A percentile compares a stretch with the other conserved stretches of the same genome.
These are phyloP conservation scores for Russula olivacea DNA, from an alignment of 768 basidiomycete species.

Conservation along the genomic window DNA sequence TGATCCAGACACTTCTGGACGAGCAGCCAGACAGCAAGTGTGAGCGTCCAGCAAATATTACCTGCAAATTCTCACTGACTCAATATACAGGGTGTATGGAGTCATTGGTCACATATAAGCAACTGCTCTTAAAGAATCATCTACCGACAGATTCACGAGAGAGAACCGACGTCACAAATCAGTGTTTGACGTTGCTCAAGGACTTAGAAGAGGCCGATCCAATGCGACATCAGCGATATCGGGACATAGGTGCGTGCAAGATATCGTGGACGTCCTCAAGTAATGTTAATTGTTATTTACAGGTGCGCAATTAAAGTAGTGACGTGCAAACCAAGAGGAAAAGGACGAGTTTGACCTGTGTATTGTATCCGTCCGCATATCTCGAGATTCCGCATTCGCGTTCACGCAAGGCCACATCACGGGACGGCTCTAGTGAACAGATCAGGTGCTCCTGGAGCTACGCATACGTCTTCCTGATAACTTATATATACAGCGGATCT, in stretches of 20 bases:
- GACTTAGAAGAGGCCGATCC: slow-evolving; percentile 61
- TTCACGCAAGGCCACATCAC: background rate
- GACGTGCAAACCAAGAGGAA: background rate
- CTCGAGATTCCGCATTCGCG: background rate
- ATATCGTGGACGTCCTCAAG: background rate
- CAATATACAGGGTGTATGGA: slow-evolving; percentile 84
- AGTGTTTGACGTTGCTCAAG: slow-evolving; percentile 48
- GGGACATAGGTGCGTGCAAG: slow-evolving; percentile 48
- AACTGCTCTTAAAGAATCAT: slow-evolving; percentile 52
- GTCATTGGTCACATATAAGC: slow-evolving; percentile 79
- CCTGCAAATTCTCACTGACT: background rate
- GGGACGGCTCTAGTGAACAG: background rate
- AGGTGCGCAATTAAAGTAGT: slow-evolving; percentile 8
- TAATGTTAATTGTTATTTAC: background rate
- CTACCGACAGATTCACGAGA: slow-evolving; percentile 32
- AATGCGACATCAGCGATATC: slow-evolving; percentile 59
- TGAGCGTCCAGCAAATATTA: slow-evolving; percentile 33
- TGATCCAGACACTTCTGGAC: slow-evolving; percentile 77
- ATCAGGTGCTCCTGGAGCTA: background rate
- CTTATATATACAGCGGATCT: background rate
- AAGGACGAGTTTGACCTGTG: background rate
- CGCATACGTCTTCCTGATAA: background rate
- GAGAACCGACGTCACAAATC: slow-evolving; percentile 32
- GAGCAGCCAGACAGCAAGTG: slow-evolving; percentile 94
- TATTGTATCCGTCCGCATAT: background rate